phyloP scores from a whole-genome alignment of 2,329 filamentous ascomycete genomes.

The Monosporascus sp. region DNA sequence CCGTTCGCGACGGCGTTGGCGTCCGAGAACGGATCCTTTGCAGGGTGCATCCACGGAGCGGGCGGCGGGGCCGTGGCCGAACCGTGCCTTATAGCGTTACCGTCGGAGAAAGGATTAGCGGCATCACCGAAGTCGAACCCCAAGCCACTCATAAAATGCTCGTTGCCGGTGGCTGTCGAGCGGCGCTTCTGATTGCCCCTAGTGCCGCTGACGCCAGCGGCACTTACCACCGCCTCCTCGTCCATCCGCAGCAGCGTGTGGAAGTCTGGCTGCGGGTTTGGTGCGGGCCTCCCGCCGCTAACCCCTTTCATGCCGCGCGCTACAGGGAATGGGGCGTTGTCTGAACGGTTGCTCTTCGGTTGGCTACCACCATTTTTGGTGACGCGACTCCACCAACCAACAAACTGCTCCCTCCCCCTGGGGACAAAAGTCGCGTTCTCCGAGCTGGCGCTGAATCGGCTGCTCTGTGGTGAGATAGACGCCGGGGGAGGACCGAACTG shows the following conservation, averaged over 20 bases:
- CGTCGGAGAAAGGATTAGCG: slow-evolving; percentile 45
- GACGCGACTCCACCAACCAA: slow-evolving; percentile 42
- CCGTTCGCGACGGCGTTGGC: slow-evolving; percentile 37
- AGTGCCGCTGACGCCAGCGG: slow-evolving; percentile 3
- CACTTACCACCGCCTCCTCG: slow-evolving; percentile 22
- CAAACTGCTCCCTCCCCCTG: slow-evolving; percentile 34
- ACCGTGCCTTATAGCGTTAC: slow-evolving; percentile 33
- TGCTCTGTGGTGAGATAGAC: slow-evolving; percentile 14
- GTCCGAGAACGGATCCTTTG: slow-evolving; percentile 43
- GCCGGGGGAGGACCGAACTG: slow-evolving; percentile 38
- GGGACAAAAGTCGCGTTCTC: slow-evolving; percentile 6
- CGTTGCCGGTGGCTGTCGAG: slow-evolving; percentile 28
- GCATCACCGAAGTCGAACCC: slow-evolving; percentile 30
- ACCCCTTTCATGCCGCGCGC: slow-evolving; percentile 20
- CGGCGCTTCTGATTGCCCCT: slow-evolving; percentile 18
- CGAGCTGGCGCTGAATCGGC: slow-evolving; percentile 31
- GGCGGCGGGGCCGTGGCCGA: slow-evolving; percentile 36
- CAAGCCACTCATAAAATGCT: slow-evolving; percentile 37
- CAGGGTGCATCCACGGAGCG: slow-evolving; percentile 13
- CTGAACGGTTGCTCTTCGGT: slow-evolving; percentile 17
- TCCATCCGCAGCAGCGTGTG: slow-evolving; percentile 39
- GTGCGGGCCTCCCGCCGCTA: slow-evolving; percentile 3
- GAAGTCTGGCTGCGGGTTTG: slow-evolving; percentile 36
- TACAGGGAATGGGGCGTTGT: slow-evolving; percentile 21
- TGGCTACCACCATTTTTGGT: slow-evolving; percentile 31